These are phyloP conservation scores for Multifurca ochricompacta DNA, from an alignment of 768 basidiomycete genomes.

Conservation along the genomic window DNA sequence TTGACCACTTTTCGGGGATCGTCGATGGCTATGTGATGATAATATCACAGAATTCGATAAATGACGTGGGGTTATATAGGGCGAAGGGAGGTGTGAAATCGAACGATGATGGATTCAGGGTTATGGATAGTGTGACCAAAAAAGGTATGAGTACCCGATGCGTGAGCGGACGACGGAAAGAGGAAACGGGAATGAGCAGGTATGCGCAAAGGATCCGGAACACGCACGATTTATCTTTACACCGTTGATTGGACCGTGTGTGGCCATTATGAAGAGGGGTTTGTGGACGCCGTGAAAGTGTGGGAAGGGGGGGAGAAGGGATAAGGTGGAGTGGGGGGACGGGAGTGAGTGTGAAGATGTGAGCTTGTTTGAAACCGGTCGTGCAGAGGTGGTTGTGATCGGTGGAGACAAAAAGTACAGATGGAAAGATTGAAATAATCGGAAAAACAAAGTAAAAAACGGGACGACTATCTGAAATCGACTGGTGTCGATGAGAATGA, in stretches of 20 bases:
- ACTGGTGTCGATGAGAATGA: slow-evolving; percentile 5
- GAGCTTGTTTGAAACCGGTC: slow-evolving; percentile 4
- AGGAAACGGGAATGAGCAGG: slow-evolving; percentile 12
- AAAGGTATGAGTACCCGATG: slow-evolving; percentile 27
- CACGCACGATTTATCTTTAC: slow-evolving; percentile 75
- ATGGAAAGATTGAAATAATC: neutral
- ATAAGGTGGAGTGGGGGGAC: no score
- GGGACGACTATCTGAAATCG: slow-evolving; percentile 8
- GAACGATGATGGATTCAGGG: slow-evolving; percentile 7
- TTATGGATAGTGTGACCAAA: slow-evolving; percentile 17
- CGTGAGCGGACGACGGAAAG: slow-evolving; percentile 22
- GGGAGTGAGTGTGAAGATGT: slow-evolving; percentile 13
- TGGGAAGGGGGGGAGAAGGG: neutral
- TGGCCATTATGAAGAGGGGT: slow-evolving; percentile 38
- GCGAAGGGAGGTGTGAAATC: slow-evolving; percentile 14
- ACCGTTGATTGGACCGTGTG: slow-evolving; percentile 74
- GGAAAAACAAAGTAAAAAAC: slow-evolving; percentile 1
- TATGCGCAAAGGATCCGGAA: slow-evolving; percentile 9
- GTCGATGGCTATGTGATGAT: slow-evolving; percentile 59
- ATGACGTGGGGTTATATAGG: slow-evolving; percentile 28
- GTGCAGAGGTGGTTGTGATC: slow-evolving; percentile 7
- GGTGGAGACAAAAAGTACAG: neutral
- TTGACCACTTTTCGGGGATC: slow-evolving; percentile 96
- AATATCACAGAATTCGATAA: slow-evolving; percentile 22
- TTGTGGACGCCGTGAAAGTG: neutral